These are phyloP conservation scores for Acanthamoeba triangularis DNA, from an alignment of 208 protist genomes.

Conservation along the genomic window DNA sequence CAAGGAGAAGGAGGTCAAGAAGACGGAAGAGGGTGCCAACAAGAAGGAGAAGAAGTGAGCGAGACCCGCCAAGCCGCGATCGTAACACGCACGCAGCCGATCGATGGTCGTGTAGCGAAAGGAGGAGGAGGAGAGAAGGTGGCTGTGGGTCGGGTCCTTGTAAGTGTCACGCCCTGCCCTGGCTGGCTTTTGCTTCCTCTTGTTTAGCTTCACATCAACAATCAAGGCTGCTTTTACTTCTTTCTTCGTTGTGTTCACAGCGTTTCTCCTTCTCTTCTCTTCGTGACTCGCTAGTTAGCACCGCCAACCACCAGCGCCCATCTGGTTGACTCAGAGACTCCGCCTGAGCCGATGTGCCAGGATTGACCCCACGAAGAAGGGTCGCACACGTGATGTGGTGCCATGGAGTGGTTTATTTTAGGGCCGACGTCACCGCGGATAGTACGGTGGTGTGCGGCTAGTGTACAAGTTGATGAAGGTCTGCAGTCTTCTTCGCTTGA, in stretches of 20 bases:
- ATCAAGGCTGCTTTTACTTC: no score
- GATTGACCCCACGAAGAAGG: background rate
- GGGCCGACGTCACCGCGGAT: background rate
- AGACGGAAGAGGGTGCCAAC: background rate
- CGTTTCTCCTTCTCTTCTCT: no score
- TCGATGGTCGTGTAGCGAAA: no score
- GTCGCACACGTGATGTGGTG: background rate
- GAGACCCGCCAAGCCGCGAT: no score
- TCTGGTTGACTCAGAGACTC: background rate
- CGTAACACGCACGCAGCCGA: no score
- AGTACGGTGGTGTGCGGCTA: no score
- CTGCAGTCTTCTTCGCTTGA: no score
- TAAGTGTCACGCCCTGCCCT: no score
- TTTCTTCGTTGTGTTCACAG: no score
- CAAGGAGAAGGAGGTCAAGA: conserved; percentile 48
- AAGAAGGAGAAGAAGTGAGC: background rate
- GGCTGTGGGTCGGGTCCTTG: no score
- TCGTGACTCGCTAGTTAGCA: no score
- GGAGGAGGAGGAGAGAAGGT: no score
- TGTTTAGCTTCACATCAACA: background rate
- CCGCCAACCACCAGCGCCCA: background rate
- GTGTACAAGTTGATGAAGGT: background rate
- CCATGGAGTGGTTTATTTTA: background rate
- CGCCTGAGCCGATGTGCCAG: background rate
- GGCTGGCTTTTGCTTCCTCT: background rate